phyloP scores from a whole-genome alignment of 23 red algal genomes.

The Chondrus crispus region DNA sequence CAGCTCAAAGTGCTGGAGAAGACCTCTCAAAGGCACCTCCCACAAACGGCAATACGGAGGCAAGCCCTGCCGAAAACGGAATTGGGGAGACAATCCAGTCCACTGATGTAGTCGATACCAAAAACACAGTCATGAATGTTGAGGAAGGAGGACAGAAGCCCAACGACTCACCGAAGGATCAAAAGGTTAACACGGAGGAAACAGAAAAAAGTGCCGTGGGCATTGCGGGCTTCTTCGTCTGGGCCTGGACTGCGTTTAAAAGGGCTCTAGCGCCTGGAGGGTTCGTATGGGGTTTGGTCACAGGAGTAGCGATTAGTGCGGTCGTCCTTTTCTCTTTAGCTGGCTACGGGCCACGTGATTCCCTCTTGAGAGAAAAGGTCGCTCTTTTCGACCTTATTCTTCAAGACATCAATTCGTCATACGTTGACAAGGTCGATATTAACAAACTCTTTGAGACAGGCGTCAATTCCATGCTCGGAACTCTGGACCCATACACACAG shows the following conservation, averaged over 20 bases:
- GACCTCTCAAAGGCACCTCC: no score
- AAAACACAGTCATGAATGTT: no score
- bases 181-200: no score
- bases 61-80: no score
- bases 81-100: no score
- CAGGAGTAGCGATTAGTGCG: conserved; percentile 2
- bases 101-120: no score
- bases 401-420: conserved; percentile 72
- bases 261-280: conserved; percentile 6
- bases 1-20: no score
- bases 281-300: conserved; percentile 35
- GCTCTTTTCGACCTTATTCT: conserved; percentile 92
- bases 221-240: neutral
- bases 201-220: no score
- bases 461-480: conserved; percentile 94
- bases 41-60: no score
- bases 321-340: conserved; percentile 11
- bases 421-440: conserved; percentile 90
- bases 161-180: no score
- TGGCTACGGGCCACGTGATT: neutral
- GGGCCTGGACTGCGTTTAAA: neutral
- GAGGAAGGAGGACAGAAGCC: no score
- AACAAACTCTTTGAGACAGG: conserved; percentile 95
- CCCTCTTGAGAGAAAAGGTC: conserved; percentile 74
- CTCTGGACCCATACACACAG: conserved; percentile 97